Evolutionary conservation across 2,329 filamentous ascomycete genomes (phyloP).

Genomic region (Beauveria asiatica): DNA sequence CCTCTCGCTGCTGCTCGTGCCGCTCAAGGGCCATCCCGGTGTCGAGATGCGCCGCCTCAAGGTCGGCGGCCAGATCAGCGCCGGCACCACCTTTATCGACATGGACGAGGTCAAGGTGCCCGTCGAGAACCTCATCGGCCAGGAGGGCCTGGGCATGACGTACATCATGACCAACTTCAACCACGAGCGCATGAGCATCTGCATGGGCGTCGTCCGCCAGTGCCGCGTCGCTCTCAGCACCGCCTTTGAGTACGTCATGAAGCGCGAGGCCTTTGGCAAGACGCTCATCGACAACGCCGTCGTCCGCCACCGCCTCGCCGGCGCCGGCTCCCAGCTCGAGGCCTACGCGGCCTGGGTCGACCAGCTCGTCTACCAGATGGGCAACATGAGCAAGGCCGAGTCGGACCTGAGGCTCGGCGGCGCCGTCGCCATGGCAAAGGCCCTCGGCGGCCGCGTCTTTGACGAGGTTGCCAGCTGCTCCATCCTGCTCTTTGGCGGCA

Average conservation of each 20-base stretch:
- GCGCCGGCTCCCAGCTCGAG: conserved; percentile 58
- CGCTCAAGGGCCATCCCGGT: conserved; percentile 23
- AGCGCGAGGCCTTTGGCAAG: conserved; percentile 29
- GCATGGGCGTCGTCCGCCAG: conserved; percentile 10
- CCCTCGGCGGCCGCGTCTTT: conserved; percentile 61
- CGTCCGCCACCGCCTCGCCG: conserved; percentile 60
- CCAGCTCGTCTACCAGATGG: conserved; percentile 60
- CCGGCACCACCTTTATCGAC: conserved; percentile 48
- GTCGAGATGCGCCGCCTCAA: conserved; percentile 35
- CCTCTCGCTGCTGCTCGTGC: conserved; percentile 48
- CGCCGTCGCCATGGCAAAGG: conserved; percentile 63
- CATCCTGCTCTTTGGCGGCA: conserved; percentile 64
- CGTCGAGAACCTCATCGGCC: conserved; percentile 40
- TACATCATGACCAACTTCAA: conserved; percentile 38
- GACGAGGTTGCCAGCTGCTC: conserved; percentile 64
- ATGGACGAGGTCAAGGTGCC: conserved; percentile 46
- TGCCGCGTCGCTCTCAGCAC: conserved; percentile 23
- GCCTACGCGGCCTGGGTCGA: conserved; percentile 64
- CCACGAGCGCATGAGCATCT: conserved; percentile 34
- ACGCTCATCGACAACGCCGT: conserved; percentile 64
- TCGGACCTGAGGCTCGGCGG: conserved; percentile 60
- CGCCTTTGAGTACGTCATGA: conserved; percentile 27
- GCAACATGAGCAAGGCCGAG: conserved; percentile 47
- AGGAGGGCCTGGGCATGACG: conserved; percentile 43
- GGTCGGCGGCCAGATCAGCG: conserved; percentile 58